Percentiles rank a stretch among this genome's conserved stretches.
Conservation (phyloP, 83 land plant species). For the Larix sibirica region DNA sequence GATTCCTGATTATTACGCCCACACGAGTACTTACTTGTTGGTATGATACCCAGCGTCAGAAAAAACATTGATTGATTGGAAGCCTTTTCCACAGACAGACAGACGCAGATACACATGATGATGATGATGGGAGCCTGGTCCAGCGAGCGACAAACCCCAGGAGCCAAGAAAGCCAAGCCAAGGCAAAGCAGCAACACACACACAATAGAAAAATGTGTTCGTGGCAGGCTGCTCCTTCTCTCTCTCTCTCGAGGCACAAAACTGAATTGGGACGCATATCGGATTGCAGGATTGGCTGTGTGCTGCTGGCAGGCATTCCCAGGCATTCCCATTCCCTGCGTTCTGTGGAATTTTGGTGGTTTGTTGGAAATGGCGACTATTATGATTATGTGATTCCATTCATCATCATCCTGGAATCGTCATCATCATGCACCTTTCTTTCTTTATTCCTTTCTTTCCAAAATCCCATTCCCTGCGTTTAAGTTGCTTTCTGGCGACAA, state of each 20-base stretch:
- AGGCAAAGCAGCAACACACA: not conserved
- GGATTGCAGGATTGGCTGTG: not conserved
- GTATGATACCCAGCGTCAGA: not conserved
- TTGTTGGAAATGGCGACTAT: not conserved
- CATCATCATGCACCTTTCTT: too few species aligned
- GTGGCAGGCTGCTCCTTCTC: not conserved
- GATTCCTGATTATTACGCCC: slow-evolving; percentile 14
- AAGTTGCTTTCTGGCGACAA: not conserved
- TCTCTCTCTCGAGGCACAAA: not conserved
- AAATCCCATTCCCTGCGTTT: too few species aligned
- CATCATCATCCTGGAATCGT: too few species aligned
- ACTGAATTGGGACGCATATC: not conserved
- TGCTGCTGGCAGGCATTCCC: too few species aligned
- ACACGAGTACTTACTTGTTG: slow-evolving; percentile 2
- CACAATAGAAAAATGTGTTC: not conserved
- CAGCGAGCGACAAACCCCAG: not conserved
- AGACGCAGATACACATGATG: not conserved
- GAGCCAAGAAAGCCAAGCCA: not conserved
- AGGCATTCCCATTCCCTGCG: not conserved
- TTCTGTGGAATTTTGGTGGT: not conserved
- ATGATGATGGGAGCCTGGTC: not conserved
- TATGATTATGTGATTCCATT: not conserved
- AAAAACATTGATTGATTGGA: slow-evolving; percentile 6
- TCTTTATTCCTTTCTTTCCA: too few species aligned
- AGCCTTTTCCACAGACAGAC: slow-evolving; percentile 4